Percentiles rank a stretch among this genome's conserved stretches.
phyloP scores from a whole-genome alignment of 2,329 filamentous ascomycete species.

The Pseudonectria buxi region DNA sequence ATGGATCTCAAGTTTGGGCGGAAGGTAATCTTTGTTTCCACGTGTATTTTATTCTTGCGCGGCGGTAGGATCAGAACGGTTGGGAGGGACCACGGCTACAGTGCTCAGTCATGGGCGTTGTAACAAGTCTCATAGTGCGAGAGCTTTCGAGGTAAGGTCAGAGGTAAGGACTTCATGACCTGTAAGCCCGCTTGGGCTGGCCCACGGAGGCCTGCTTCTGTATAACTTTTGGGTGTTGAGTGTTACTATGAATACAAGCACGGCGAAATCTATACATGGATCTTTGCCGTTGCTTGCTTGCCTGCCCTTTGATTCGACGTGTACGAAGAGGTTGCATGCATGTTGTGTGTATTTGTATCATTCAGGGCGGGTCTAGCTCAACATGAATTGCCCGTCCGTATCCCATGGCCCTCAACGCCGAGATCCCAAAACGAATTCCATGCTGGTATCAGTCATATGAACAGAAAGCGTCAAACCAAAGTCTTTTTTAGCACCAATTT shows the following conservation, averaged over 20 bases:
- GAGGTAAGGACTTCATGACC: conserved; percentile 44
- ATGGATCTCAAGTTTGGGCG: conserved; percentile 3
- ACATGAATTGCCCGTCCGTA: conserved; percentile 23
- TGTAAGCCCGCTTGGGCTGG: conserved; percentile 16
- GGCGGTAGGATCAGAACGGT: no score
- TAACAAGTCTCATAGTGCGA: neutral
- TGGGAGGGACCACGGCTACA: no score
- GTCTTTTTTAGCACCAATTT: conserved; percentile 17
- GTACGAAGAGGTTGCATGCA: neutral
- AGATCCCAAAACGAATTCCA: conserved; percentile 25
- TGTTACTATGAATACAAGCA: no score
- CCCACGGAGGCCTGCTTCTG: conserved; percentile 14
- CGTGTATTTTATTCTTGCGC: conserved; percentile 23
- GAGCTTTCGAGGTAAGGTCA: conserved; percentile 42
- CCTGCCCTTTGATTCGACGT: neutral
- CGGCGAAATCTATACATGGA: no score
- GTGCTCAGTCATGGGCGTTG: no score
- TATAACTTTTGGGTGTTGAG: conserved; percentile 20
- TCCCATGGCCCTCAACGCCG: conserved; percentile 30
- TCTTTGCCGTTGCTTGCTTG: no score
- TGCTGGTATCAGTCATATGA: conserved; percentile 30
- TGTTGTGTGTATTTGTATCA: conserved; percentile 12
- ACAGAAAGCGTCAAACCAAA: conserved; percentile 21
- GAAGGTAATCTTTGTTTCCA: conserved; percentile 20
- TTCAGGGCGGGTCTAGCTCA: conserved; percentile 20